These are phyloP conservation scores for Thermomyces lanuginosus DNA, from an alignment of 2,329 filamentous ascomycete genomes.

Conservation along the genomic window DNA sequence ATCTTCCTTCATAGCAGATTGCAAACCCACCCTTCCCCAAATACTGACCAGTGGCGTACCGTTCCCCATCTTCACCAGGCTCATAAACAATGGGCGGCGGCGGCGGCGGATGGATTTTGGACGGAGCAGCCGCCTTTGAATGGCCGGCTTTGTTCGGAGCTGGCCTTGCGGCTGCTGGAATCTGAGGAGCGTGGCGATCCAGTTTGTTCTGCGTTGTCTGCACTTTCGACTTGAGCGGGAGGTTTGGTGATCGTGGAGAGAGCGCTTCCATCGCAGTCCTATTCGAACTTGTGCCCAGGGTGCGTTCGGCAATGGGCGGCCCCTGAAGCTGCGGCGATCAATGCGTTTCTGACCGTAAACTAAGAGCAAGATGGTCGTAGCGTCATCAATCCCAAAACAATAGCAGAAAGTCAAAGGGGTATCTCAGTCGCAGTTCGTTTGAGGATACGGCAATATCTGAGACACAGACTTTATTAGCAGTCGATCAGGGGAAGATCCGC, in stretches of 20 bases:
- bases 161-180: constrained; percentile 17
- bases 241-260: constrained; percentile 33
- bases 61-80: constrained; percentile 29
- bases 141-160: constrained; percentile 23
- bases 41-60: constrained; percentile 30
- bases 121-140: constrained; percentile 15
- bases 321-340: too few species aligned
- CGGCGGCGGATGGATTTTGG: constrained; percentile 30
- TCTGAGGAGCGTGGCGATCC: constrained; percentile 20
- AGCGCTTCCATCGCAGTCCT: constrained; percentile 31
- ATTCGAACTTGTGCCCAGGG: too few species aligned
- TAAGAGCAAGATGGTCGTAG: too few species aligned
- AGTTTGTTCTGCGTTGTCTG: constrained; percentile 23
- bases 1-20: constrained; percentile 33
- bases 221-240: constrained; percentile 27
- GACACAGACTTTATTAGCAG: too few species aligned
- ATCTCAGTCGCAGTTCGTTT: too few species aligned
- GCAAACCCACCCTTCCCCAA: constrained; percentile 37
- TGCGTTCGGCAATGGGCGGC: too few species aligned
- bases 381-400: too few species aligned
- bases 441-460: too few species aligned
- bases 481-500: too few species aligned
- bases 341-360: too few species aligned
- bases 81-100: constrained; percentile 30
- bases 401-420: too few species aligned